A percentile compares a stretch with the other conserved stretches of the same genome.
These are phyloP conservation scores for Rhodotorula graminis DNA, from an alignment of 768 basidiomycete genomes.

Conservation along the genomic window DNA sequence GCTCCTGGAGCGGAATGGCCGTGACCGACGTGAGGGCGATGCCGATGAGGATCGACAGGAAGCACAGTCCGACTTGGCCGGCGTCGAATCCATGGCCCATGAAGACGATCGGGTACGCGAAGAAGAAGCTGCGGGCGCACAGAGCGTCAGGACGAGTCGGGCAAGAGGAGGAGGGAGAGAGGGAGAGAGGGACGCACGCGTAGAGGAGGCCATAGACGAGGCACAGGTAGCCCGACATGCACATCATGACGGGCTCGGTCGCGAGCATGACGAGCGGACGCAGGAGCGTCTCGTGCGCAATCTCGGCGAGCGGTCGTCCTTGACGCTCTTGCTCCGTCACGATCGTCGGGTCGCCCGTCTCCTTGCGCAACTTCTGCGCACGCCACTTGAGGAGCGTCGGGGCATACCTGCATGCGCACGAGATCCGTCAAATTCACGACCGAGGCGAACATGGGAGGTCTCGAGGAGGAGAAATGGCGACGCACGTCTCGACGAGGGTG, in stretches of 20 bases:
- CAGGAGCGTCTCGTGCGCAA: constrained; percentile 56
- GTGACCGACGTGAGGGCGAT: constrained; percentile 22
- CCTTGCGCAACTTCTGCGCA: constrained; percentile 54
- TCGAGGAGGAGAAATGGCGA: not conserved
- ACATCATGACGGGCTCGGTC: constrained; percentile 60
- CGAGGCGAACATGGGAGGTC: not conserved
- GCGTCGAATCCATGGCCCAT: constrained; percentile 16
- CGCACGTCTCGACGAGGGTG: constrained; percentile 58
- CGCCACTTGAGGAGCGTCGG: constrained; percentile 58
- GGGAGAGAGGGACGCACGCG: not conserved
- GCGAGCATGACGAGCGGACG: constrained; percentile 62
- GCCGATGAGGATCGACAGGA: constrained; percentile 15
- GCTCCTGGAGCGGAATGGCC: constrained; percentile 41
- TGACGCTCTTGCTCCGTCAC: constrained; percentile 51
- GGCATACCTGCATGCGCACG: constrained; percentile 48
- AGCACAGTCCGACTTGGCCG: constrained; percentile 13
- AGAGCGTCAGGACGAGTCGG: not conserved
- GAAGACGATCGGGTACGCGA: constrained; percentile 19
- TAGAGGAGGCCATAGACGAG: constrained; percentile 49
- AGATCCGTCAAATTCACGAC: not conserved
- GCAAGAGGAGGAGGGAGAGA: not conserved
- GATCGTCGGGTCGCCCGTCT: constrained; percentile 42
- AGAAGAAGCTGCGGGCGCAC: not conserved
- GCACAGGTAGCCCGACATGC: constrained; percentile 60
- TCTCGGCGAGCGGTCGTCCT: constrained; percentile 55